These are phyloP conservation scores for barley (Hordeum vulgare) DNA, from an alignment of 176 grass and related monocot species.

Conservation along the genomic window MorexV3_pseudomolecules_assembly NC_058522.1:541527005-541527504, in stretches of 20 bases:
- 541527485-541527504: conserved; percentile 29
- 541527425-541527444: conserved; percentile 90
- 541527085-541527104: conserved; percentile 11
- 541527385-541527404: conserved; percentile 91
- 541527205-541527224: conserved; percentile 18
- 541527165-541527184: not conserved
- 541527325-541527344: conserved; percentile 76
- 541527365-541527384: conserved; percentile 78
- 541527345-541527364: conserved; percentile 83
- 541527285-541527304: conserved; percentile 44
- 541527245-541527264: not conserved
- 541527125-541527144: conserved; percentile 22
- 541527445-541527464: conserved; percentile 59
- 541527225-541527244: not conserved
- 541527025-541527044: not conserved
- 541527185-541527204: not conserved
- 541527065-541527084: conserved; percentile 27
- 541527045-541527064: not conserved
- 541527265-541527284: conserved; percentile 72
- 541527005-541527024: not conserved
- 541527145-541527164: conserved; percentile 20
- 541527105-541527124: conserved; percentile 9
- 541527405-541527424: conserved; percentile 83
- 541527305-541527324: conserved; percentile 93
- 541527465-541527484: conserved; percentile 67